Evolutionary conservation across 768 basidiomycete species (phyloP).

Genomic region (Collybiopsis confluens): DNA sequence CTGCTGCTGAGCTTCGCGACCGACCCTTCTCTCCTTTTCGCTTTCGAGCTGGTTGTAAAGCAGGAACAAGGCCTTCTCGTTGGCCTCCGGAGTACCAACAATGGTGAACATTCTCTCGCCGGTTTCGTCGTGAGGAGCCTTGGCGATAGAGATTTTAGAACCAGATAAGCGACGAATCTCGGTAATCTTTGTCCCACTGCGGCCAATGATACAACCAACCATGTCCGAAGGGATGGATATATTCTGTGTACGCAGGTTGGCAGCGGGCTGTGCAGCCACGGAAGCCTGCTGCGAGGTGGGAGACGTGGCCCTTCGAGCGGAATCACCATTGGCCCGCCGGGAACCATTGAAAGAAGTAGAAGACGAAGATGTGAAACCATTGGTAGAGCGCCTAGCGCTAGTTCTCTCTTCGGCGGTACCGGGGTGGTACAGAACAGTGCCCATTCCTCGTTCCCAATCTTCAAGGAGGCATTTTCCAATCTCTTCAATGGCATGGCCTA

Average conservation of each 20-base stretch:
- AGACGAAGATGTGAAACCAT: slow-evolving; percentile 40
- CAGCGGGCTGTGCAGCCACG: slow-evolving; percentile 50
- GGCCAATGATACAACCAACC: slow-evolving; percentile 96
- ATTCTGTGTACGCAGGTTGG: slow-evolving; percentile 95
- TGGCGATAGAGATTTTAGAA: slow-evolving; percentile 97
- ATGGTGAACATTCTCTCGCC: slow-evolving; percentile 99
- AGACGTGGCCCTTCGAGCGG: slow-evolving; percentile 41
- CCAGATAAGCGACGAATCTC: slow-evolving; percentile 98
- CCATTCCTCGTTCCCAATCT: slow-evolving; percentile 92
- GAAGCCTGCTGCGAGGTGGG: slow-evolving; percentile 43
- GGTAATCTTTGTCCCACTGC: slow-evolving; percentile 96
- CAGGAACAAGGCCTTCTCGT: slow-evolving; percentile 96
- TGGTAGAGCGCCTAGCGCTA: slow-evolving; percentile 44
- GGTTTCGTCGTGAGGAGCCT: slow-evolving; percentile 98
- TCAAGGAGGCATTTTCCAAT: slow-evolving; percentile 94
- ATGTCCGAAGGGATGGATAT: slow-evolving; percentile 99
- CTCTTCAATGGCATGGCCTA: slow-evolving; percentile 90
- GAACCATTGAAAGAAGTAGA: slow-evolving; percentile 37
- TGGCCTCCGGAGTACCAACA: slow-evolving; percentile 91
- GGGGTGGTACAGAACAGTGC: slow-evolving; percentile 95
- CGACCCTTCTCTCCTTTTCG: slow-evolving; percentile 92
- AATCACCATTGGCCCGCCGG: slow-evolving; percentile 67
- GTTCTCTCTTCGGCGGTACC: slow-evolving; percentile 75
- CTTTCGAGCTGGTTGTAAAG: slow-evolving; percentile 96
- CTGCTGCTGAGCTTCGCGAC: slow-evolving; percentile 77